Conservation (phyloP, 257 asterid species). For the Mentha longifolia region DNA sequence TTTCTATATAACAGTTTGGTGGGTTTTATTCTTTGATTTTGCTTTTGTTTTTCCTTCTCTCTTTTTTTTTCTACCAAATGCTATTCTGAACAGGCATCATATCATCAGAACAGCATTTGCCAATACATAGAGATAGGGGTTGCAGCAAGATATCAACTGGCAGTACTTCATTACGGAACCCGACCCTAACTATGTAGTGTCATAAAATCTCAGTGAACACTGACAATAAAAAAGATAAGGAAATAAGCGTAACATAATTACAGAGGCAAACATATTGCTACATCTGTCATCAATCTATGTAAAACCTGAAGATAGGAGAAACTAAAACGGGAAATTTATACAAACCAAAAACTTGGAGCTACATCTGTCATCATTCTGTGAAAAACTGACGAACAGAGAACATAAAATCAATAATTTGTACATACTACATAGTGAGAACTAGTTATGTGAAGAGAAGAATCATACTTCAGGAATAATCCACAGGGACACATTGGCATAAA, state of each 20-base stretch:
- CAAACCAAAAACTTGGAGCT: not conserved
- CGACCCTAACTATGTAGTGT: not conserved
- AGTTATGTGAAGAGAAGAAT: constrained; percentile 22
- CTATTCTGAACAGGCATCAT: not conserved
- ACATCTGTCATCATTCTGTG: constrained; percentile 5
- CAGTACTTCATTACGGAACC: not conserved
- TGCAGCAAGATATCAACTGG: not conserved
- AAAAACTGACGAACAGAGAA: not conserved
- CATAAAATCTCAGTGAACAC: not conserved
- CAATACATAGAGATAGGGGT: not conserved
- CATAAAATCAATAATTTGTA: not conserved
- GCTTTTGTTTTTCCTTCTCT: not conserved
- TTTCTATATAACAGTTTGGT: not conserved
- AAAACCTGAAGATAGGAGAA: not conserved
- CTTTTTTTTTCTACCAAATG: not conserved
- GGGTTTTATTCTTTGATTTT: not conserved
- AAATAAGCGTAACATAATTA: not conserved
- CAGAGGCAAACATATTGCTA: constrained; percentile 21
- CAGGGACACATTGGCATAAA: constrained; percentile 81
- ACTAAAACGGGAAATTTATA: not conserved
- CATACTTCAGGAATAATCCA: constrained; percentile 85
- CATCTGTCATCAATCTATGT: constrained; percentile 1
- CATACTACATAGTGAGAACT: not conserved
- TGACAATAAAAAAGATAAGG: not conserved
- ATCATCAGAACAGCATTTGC: not conserved